Evolutionary conservation across 768 basidiomycete species (phyloP).

Genomic region (Tulasnella sp.): DNA sequence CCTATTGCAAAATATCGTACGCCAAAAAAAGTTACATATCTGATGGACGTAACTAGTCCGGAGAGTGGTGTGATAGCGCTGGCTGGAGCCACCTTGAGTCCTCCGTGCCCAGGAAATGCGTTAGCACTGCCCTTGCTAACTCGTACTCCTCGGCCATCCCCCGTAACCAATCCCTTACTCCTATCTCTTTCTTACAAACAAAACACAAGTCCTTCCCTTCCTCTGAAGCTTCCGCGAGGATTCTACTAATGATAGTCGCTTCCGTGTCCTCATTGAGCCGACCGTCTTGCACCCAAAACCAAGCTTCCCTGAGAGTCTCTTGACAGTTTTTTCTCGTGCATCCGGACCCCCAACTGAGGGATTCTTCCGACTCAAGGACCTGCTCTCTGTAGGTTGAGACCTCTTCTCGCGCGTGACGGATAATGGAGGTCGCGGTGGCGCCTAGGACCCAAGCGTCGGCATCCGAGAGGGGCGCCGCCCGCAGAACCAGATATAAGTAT

Average conservation of each 20-base stretch:
- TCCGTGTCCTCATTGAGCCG: background rate
- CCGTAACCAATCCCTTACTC: background rate
- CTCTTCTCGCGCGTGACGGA: background rate
- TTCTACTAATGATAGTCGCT: background rate
- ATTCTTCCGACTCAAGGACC: background rate
- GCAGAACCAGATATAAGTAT: background rate
- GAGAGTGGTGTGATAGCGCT: background rate
- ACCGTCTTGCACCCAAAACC: background rate
- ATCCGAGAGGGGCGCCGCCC: background rate
- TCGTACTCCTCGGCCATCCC: background rate
- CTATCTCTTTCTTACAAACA: background rate
- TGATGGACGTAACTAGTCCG: too few relatives aligned
- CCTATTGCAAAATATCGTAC: too few relatives aligned
- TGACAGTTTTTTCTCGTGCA: background rate
- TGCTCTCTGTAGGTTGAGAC: background rate
- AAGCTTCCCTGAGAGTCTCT: background rate
- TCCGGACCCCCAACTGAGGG: background rate
- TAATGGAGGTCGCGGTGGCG: background rate
- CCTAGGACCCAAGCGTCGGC: background rate
- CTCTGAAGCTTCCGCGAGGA: background rate
- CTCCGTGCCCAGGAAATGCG: background rate
- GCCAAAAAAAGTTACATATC: too few relatives aligned
- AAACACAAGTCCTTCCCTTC: background rate
- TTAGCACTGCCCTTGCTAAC: background rate
- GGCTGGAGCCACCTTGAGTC: background rate